Percentiles rank a stretch among this genome's conserved stretches.
Evolutionary conservation across 192 early-diverging fungal genomes (phyloP).

Genomic region (Coemansia biformis): DNA sequence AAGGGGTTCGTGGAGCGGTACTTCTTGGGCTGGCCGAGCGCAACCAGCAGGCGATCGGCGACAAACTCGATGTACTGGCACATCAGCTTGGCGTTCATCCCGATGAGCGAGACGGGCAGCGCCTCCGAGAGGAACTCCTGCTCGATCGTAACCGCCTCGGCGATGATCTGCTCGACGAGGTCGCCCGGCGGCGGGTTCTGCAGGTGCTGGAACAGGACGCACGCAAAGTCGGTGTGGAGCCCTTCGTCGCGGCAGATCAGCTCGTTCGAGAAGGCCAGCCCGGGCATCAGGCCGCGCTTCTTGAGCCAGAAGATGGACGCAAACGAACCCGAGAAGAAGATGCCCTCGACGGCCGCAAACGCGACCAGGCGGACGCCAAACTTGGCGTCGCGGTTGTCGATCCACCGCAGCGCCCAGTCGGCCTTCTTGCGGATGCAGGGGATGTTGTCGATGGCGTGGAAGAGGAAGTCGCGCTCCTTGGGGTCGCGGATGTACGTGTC

Average conservation of each 20-base stretch:
- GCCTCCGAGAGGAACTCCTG: conserved; percentile 94
- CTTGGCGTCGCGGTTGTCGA: conserved; percentile 66
- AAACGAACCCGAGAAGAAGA: conserved; percentile 97
- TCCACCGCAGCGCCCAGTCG: conserved; percentile 95
- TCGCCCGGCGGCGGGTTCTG: conserved; percentile 64
- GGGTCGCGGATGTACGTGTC: conserved; percentile 94
- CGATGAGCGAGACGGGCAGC: conserved; percentile 87
- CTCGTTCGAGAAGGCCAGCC: conserved; percentile 96
- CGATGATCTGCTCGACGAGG: conserved; percentile 65
- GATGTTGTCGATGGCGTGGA: conserved; percentile 91
- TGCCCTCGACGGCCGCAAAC: conserved; percentile 97
- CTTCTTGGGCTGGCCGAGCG: conserved; percentile 78
- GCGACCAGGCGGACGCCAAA: conserved; percentile 92
- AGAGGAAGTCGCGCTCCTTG: conserved; percentile 72
- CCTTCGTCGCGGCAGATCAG: conserved; percentile 97
- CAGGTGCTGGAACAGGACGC: conserved; percentile 82
- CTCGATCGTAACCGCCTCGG: conserved; percentile 88
- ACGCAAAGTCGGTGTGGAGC: conserved; percentile 96
- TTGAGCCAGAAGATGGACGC: conserved; percentile 99
- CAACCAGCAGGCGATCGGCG: conserved; percentile 88
- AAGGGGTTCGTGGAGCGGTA: conserved; percentile 90
- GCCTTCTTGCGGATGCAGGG: conserved; percentile 96
- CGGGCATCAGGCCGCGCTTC: conserved; percentile 97
- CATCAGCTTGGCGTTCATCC: conserved; percentile 95
- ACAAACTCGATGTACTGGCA: conserved; percentile 98